These are phyloP conservation scores for Rhodotorula sp. DNA, from an alignment of 1,284 basidiomycete genomes.

Conservation along the genomic window DNA sequence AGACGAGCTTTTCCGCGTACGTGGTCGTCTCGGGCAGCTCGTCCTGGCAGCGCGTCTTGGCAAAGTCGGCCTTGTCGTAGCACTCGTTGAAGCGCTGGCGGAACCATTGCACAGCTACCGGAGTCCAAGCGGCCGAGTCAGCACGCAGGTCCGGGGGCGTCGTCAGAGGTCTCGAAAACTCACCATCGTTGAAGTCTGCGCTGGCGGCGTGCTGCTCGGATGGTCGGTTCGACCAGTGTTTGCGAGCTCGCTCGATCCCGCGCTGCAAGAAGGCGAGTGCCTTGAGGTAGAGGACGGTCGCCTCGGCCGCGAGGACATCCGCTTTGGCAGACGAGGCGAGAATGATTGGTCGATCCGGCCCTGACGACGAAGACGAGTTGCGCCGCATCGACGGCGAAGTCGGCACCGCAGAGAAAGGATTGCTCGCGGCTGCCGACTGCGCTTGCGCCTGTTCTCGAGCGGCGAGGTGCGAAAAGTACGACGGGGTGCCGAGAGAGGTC, in stretches of 20 bases:
- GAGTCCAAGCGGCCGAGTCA: neutral
- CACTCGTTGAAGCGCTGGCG: slow-evolving; percentile 59
- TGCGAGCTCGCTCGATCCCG: slow-evolving; percentile 66
- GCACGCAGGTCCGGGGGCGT: neutral
- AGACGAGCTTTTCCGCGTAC: slow-evolving; percentile 57
- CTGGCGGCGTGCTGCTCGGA: slow-evolving; percentile 47
- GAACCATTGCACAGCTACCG: slow-evolving; percentile 58
- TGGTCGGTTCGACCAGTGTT: slow-evolving; percentile 52
- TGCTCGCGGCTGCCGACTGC: slow-evolving; percentile 19
- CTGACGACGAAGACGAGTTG: slow-evolving; percentile 33
- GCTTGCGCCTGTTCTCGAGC: slow-evolving; percentile 32
- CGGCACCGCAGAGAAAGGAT: slow-evolving; percentile 42
- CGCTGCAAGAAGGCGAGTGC: slow-evolving; percentile 88
- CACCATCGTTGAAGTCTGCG: slow-evolving; percentile 57
- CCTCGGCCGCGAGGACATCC: slow-evolving; percentile 61
- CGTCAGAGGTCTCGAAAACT: slow-evolving; percentile 33
- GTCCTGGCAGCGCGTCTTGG: slow-evolving; percentile 53
- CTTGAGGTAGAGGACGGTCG: slow-evolving; percentile 86
- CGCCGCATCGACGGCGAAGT: slow-evolving; percentile 33
- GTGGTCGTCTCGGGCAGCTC: slow-evolving; percentile 53
- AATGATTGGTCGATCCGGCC: slow-evolving; percentile 35
- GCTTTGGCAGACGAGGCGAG: slow-evolving; percentile 29
- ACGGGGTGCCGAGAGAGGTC: slow-evolving; percentile 34
- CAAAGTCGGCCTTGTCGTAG: slow-evolving; percentile 59
- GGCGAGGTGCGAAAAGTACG: slow-evolving; percentile 35